Conservation (phyloP, 495 filamentous ascomycete species). For the Durotheca rogersii region DNA sequence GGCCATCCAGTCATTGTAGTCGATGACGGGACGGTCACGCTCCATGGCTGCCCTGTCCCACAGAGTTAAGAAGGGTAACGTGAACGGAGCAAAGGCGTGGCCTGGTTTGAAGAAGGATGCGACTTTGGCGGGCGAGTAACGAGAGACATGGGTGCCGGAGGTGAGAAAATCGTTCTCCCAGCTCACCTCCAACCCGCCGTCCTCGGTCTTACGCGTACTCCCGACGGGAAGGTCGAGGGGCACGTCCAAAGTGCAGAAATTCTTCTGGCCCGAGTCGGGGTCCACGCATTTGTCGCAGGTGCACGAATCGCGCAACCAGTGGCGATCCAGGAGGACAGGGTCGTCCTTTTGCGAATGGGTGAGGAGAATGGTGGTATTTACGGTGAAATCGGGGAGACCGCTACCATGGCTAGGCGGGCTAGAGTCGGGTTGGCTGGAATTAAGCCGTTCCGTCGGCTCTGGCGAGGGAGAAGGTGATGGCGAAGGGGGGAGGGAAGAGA, state of each 20-base stretch:
- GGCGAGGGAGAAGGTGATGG: background rate
- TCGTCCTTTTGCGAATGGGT: background rate
- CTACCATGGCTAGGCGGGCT: background rate
- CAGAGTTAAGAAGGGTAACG: conserved; percentile 14
- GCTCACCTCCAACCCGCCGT: conserved; percentile 52
- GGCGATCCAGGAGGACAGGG: conserved; percentile 8
- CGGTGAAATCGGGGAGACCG: background rate
- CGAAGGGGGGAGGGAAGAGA: too few species aligned
- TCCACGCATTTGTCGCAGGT: conserved; percentile 71
- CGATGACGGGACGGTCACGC: conserved; percentile 40
- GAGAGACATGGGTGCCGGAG: conserved; percentile 9
- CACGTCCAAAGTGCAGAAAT: conserved; percentile 73
- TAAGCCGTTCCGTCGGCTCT: too few species aligned
- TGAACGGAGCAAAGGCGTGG: background rate
- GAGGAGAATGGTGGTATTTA: background rate
- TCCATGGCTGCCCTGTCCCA: conserved; percentile 41
- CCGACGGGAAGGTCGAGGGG: conserved; percentile 51
- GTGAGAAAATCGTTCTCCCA: conserved; percentile 51
- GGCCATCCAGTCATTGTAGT: conserved; percentile 70
- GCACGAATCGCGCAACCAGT: conserved; percentile 76
- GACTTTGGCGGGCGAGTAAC: conserved; percentile 12
- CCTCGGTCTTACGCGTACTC: conserved; percentile 29
- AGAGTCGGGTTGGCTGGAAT: background rate
- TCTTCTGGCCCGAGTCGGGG: conserved; percentile 77
- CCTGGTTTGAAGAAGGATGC: background rate